Base-by-base conservation (phyloP, 345 rosid genomes). In the Hibiscus mutabilis region DNA sequence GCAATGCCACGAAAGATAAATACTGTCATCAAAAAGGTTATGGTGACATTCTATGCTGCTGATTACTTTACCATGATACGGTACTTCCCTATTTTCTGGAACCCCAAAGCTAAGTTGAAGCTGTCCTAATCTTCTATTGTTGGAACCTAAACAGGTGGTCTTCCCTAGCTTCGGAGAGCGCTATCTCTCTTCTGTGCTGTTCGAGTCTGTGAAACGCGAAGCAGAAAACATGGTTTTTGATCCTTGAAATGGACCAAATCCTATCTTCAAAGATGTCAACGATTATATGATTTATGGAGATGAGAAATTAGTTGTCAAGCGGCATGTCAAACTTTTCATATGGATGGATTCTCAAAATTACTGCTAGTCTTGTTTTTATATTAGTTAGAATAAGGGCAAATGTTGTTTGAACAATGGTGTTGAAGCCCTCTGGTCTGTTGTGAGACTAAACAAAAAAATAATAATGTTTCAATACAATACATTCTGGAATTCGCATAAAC, bases 101-200 rank as follows among this genome's bases (percentile, higher is more conserved):
- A 44, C 16, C 51, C 68, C 47, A 19, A 53, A 63, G 16, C 68
- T 37, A 37, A 47, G 29, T 63, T 46, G 55, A 65, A 53, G 25
- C 58, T 40, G 24, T 7, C 37, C 25, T 49, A 49, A 67, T 49
- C 42, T 9, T n/a, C 6, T 16, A 10, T 8, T 67, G 40, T 25
- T 49, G 16, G 16, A 51, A 27, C 59, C 59, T 4, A 67, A 49
- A 49, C 74, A 71, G 69, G 82, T 37, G 68, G 72, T 75, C 47
- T 75, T 75, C 80, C 91, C 88, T 2, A 86, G 91, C 78, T 76
- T 79, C 15, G 86, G 91, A 3, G 91, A 86, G 63, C 79, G 88
- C 13, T 84, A 86, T 27, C 79, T 84, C 19, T 81, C 91, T 2
- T 49, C 91, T 1, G 84, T 76, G 71, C 80, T 84, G 62, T 86